Base-by-base conservation (phyloP, 306 rosid genomes). In the Medicago arabica region DNA sequence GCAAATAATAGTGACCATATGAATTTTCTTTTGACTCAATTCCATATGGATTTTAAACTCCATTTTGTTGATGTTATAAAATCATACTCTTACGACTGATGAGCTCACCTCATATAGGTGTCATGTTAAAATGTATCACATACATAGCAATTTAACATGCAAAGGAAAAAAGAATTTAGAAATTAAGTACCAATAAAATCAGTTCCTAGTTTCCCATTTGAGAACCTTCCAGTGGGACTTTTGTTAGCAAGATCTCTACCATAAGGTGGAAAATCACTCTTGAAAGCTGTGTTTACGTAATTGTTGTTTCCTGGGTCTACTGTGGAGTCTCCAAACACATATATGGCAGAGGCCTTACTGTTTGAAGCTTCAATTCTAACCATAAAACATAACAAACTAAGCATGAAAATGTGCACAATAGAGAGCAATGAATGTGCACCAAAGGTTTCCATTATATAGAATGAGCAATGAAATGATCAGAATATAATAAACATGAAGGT, bases 261-360 rank as follows among this genome's bases (percentile, higher is more conserved):
- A 39, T 92, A 92, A 0, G 97, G 97, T 23, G 25, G 83, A 55
- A 92, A 92, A 74, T 92, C 49, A 80, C 93, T 64, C 43, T 64
- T 86, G 75, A 89, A 88, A 66, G 71, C 0, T 0, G 96, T 86
- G 0, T 16, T 4, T 0, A 89, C 8, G 40, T 44, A 81, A 82
- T 92, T 89, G n/a, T 92, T 92, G 66, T 92, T 92, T 75, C 96
- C 97, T 6, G 97, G 87, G 77, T 89, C 96, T 53, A 85, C 93
- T 1, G 97, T 92, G 75, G 97, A 92, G 73, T 92, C 97, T 63
- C 97, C 97, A 51, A 92, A 89, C 70, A 92, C 97, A 34, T 88
- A 77, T 4, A 92, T 0, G 13, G 85, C 86, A 6, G 95, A 82
- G 40, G 78, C 83, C 9, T 81, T 75, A 16, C 36, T 18, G 1